Evolutionary conservation across 768 basidiomycete genomes (phyloP), one percentile per base, ranked within the genome.

Genomic region (Phylloporus arenicola): DNA sequence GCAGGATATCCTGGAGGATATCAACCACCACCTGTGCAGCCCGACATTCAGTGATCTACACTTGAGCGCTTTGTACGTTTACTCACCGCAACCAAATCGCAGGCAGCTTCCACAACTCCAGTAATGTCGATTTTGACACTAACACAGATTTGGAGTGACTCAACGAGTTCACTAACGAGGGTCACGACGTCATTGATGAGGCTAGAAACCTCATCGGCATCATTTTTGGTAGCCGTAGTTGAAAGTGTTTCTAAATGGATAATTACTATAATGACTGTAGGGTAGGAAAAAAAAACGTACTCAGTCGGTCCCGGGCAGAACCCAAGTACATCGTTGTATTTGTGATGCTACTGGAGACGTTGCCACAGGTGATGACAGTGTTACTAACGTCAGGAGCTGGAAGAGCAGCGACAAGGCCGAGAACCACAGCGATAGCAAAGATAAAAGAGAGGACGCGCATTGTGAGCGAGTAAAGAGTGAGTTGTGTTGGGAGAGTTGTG

Each of bases 371-470:
- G 12, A 2, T 10, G 11, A 20, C 39, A 3, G 22, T 39, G n/a
- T 0, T 8, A 13, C 6, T 16, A 8, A 3, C 16, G 5, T 33
- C 13, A 8, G 14, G 16, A 3, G 34, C 6, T 7, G 34, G 34
- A 6, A 35, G 34, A 4, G 61, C 61, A 31, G 47, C 51, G 10
- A 60, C 57, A 13, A 63, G 47, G 52, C 58, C 50, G 7, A 54
- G 40, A 3, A 50, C 61, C 0, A 51, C 55, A 8, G 57, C 40
- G 16, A 59, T 30, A 2, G 61, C 52, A 50, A 53, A 50, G 50
- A 63, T 55, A 1, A 63, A 59, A 6, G 61, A 60, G 48, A 62
- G 61, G 58, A 60, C 57, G 31, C 60, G 61, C 60, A 62, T 62
- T 38, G 40, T 55, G 47, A 53, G 47, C 51, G 48, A 50, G 52